A percentile compares a stretch with the other conserved stretches of the same genome.
Evolutionary conservation across 2,329 filamentous ascomycete species (phyloP).

Genomic region (Neopestalotiopsis sp.): DNA sequence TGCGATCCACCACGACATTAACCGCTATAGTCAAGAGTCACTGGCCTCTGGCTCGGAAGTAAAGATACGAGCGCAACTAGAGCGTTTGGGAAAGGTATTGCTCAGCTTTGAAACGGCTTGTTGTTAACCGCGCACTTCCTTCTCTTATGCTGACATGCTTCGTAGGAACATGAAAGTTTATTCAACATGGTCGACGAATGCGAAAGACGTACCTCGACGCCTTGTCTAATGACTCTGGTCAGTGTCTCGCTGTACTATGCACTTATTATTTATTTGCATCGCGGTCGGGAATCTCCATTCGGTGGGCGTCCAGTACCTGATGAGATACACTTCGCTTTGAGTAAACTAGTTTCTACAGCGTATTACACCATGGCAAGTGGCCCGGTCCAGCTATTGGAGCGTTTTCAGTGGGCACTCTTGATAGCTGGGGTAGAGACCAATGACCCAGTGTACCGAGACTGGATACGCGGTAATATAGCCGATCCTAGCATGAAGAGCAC

Average conservation of each 20-base stretch:
- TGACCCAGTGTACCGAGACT: slow-evolving; percentile 10
- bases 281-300: slow-evolving; percentile 2
- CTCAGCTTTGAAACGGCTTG: neutral
- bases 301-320: neutral
- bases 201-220: neutral
- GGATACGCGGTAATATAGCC: slow-evolving; percentile 4
- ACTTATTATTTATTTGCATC: slow-evolving; percentile 1
- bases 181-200: slow-evolving; percentile 4
- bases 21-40: neutral
- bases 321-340: neutral
- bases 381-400: slow-evolving; percentile 7
- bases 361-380: slow-evolving; percentile 14
- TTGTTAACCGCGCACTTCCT: neutral
- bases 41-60: neutral
- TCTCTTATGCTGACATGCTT: neutral
- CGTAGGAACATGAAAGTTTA: neutral
- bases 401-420: slow-evolving; percentile 10
- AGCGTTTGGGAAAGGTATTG: slow-evolving; percentile 3
- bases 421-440: slow-evolving; percentile 7
- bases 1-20: slow-evolving; percentile 13
- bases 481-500: slow-evolving; percentile 6
- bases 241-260: slow-evolving; percentile 1
- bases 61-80: neutral
- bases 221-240: slow-evolving; percentile 5
- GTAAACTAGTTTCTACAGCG: neutral